phyloP scores from a whole-genome alignment of 305 asterid genomes.

The Fraxinus greggii region DNA sequence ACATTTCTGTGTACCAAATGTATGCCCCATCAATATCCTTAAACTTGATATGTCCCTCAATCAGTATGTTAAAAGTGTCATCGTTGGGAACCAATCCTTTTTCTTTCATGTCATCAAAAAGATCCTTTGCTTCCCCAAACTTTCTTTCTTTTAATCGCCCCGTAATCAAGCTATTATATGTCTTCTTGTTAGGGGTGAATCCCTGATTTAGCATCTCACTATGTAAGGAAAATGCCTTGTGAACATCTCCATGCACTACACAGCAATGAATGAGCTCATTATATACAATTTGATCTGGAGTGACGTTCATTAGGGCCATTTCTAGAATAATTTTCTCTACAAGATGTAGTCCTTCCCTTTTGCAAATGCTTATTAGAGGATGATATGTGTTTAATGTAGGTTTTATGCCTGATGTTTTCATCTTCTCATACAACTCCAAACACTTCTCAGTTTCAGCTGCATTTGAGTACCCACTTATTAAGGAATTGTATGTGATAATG shows the following conservation, averaged over 20 bases:
- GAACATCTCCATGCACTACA: conserved; percentile 37
- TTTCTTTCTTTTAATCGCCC: conserved; percentile 49
- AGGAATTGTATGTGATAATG: conserved; percentile 65
- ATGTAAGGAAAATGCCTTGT: conserved; percentile 42
- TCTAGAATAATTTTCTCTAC: conserved; percentile 56
- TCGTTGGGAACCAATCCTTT: conserved; percentile 49
- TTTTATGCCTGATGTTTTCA: conserved; percentile 55
- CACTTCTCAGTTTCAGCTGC: conserved; percentile 48
- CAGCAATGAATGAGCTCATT: conserved; percentile 63
- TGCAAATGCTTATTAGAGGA: conserved; percentile 50
- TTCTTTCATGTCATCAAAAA: conserved; percentile 48
- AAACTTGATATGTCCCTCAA: conserved; percentile 61
- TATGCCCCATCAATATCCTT: conserved; percentile 59
- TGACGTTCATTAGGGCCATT: conserved; percentile 41
- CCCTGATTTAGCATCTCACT: conserved; percentile 56
- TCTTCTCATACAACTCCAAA: conserved; percentile 53
- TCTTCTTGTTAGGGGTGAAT: conserved; percentile 52
- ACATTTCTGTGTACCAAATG: conserved; percentile 67
- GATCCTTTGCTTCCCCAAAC: conserved; percentile 43
- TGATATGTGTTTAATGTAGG: conserved; percentile 67
- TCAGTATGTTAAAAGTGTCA: conserved; percentile 45
- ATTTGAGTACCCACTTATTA: conserved; percentile 54
- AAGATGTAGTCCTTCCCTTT: conserved; percentile 37
- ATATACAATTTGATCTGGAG: conserved; percentile 55
- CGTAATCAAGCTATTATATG: conserved; percentile 63